Conservation (phyloP, 495 filamentous ascomycete genomes). For the Chaetomium tenue region DNA sequence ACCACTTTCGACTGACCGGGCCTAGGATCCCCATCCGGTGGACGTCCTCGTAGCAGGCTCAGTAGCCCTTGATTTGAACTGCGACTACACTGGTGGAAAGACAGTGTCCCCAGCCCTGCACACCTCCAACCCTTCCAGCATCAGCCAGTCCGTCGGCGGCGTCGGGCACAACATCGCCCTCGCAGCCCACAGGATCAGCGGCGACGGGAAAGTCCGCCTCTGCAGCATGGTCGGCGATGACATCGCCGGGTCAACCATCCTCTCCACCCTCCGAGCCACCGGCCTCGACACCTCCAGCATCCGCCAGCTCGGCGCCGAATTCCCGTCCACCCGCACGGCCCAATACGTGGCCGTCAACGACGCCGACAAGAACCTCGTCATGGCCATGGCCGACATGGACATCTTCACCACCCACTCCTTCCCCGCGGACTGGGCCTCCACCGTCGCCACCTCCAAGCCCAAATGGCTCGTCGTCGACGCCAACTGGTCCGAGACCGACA, state of each 20-base stretch:
- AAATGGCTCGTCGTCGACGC: constrained; percentile 78
- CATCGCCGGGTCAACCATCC: constrained; percentile 67
- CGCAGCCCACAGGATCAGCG: constrained; percentile 60
- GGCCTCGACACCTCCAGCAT: constrained; percentile 66
- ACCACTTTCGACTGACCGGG: not conserved
- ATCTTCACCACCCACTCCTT: constrained; percentile 64
- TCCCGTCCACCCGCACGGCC: constrained; percentile 63
- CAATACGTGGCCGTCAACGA: constrained; percentile 93
- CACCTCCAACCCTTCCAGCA: constrained; percentile 83
- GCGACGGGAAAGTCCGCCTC: constrained; percentile 53
- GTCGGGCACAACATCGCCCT: constrained; percentile 91
- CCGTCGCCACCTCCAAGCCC: constrained; percentile 56
- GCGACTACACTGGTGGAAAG: constrained; percentile 57
- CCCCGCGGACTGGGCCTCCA: constrained; percentile 57
- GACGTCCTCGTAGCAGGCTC: constrained; percentile 87
- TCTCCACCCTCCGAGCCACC: constrained; percentile 57
- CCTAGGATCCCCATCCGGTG: constrained; percentile 28
- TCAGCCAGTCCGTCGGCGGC: constrained; percentile 82
- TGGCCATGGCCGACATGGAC: constrained; percentile 93
- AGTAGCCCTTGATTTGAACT: constrained; percentile 82
- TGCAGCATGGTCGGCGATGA: constrained; percentile 78
- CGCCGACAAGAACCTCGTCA: constrained; percentile 68
- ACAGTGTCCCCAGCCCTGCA: constrained; percentile 54
- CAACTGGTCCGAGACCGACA: constrained; percentile 67
- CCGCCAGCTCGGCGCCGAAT: constrained; percentile 49